Evolutionary conservation across 2,329 filamentous ascomycete genomes (phyloP).

Genomic region (Aspergillus tamarii): DNA sequence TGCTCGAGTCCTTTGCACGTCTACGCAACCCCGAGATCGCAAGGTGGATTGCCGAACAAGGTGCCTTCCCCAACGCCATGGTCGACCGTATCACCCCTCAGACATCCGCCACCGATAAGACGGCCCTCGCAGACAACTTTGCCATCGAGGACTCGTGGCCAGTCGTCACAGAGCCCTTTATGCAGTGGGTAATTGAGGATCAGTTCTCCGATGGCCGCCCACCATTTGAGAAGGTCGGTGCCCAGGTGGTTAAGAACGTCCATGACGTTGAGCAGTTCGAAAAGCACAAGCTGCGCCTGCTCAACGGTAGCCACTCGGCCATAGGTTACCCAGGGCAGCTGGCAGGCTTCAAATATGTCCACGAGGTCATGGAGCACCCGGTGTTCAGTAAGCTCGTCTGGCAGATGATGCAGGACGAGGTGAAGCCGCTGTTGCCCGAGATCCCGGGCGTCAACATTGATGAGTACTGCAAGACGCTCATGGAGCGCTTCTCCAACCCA

Average conservation of each 20-base stretch:
- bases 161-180: conserved; percentile 60
- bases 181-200: conserved; percentile 61
- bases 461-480: conserved; percentile 56
- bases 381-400: conserved; percentile 53
- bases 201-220: conserved; percentile 56
- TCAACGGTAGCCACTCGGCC: conserved; percentile 58
- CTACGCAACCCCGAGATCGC: conserved; percentile 53
- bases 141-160: conserved; percentile 57
- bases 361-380: conserved; percentile 57
- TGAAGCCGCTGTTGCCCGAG: conserved; percentile 56
- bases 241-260: conserved; percentile 57
- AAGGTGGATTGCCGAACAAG: conserved; percentile 53
- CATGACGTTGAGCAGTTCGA: conserved; percentile 58
- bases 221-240: conserved; percentile 56
- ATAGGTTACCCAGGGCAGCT: conserved; percentile 57
- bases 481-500: conserved; percentile 60
- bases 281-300: conserved; percentile 60
- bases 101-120: conserved; percentile 52
- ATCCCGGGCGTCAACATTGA: conserved; percentile 57
- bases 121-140: conserved; percentile 48
- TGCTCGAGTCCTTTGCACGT: conserved; percentile 56
- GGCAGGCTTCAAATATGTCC: conserved; percentile 58
- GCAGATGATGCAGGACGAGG: conserved; percentile 61
- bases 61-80: conserved; percentile 59
- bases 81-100: conserved; percentile 60